Evolutionary conservation across 345 rosid species (phyloP), one percentile per base, ranked within the genome.

Genomic region (Geranium rotundifolium): DNA sequence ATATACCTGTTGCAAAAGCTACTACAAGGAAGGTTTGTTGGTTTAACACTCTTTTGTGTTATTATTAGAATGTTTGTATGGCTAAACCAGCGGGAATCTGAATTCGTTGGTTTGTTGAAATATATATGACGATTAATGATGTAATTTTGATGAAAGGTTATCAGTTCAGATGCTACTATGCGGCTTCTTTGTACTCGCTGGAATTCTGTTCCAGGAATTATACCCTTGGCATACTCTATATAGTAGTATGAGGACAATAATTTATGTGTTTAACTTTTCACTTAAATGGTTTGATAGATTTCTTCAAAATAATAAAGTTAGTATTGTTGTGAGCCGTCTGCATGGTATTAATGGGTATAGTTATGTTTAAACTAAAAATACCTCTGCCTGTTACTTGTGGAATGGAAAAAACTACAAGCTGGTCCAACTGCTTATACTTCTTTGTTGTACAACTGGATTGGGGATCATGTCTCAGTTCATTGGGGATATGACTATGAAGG

Each of bases 21-120:
- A 73, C 91, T 9, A 72, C 81, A 57, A 87, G 76, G 84, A 92
- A 92, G 98, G 98, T 89, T 46, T 58, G 70, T 63, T 67, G 16
- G 19, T 72, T 52, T 57, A 29, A 41, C 64, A 16, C 58, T 49
- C 13, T 39, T 41, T 15, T 29, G 3, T 64, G 6, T 27, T 60
- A 15, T 18, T 56, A 34, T 29, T 64, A 0, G 34, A 34, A 3
- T 46, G 46, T 46, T 46, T 46, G 52, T 46, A 46, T 46, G 12
- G 52, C 52, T 46, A 14, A 46, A 14, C 16, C 14, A 9, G 14
- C 10, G 13, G 52, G 52, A 46, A 46, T 9, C 16, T 46, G 14
- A 9, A 46, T 9, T 14, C 1, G 3, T 46, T 46, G 52, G 52
- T 14, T 16, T 46, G 52, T 46, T 46, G 52, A 7, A 12, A 46